A percentile compares a stretch with the other conserved stretches of the same genome.
Evolutionary conservation across 2,329 filamentous ascomycete species (phyloP).

Genomic region (Pyrenochaeta sp.): DNA sequence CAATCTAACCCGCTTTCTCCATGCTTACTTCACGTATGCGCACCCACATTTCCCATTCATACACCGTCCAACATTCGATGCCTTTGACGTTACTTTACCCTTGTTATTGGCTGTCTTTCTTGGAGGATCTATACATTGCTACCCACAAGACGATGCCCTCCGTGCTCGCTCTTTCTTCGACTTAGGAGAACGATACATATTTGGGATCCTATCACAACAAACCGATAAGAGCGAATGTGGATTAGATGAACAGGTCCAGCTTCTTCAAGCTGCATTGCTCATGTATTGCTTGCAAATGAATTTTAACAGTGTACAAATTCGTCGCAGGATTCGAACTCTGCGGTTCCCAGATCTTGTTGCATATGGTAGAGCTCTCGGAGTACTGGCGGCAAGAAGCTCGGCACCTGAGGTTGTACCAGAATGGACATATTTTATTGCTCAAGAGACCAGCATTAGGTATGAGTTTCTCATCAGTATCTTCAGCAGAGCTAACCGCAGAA

Average conservation of each 20-base stretch:
- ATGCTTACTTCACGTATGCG: conserved; percentile 55
- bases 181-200: conserved; percentile 20
- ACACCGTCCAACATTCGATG: conserved; percentile 52
- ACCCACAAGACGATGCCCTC: conserved; percentile 16
- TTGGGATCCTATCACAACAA: conserved; percentile 5
- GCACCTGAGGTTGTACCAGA: background rate
- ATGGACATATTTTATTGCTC: conserved; percentile 16
- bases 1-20: background rate
- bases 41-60: conserved; percentile 55
- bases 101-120: conserved; percentile 52
- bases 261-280: conserved; percentile 17
- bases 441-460: conserved; percentile 17
- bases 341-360: conserved; percentile 13
- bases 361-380: conserved; percentile 8
- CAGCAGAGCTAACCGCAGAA: background rate
- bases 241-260: background rate
- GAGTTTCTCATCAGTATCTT: background rate
- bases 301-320: conserved; percentile 11
- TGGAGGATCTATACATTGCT: conserved; percentile 40
- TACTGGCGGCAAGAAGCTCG: background rate
- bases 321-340: conserved; percentile 8
- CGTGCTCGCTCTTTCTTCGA: conserved; percentile 16
- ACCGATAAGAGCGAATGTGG: background rate
- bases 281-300: conserved; percentile 12
- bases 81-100: conserved; percentile 45